Evolutionary conservation across 129 eudicot species (phyloP).

Genomic region (Flaveria linearis): DNA sequence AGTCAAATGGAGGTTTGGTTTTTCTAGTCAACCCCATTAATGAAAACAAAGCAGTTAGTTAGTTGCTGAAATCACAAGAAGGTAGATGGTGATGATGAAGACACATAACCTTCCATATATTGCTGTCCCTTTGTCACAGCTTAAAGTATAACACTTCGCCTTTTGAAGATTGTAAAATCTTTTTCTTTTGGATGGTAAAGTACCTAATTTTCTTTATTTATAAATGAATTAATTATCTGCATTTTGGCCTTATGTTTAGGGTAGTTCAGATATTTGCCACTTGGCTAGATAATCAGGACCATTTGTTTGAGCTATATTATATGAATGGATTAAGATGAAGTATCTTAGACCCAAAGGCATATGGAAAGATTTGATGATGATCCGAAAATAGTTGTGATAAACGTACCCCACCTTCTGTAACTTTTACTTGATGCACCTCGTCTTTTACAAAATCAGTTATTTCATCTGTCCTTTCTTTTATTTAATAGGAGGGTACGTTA

Average conservation of each 20-base stretch:
- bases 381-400: no score
- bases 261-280: neutral
- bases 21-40: conserved; percentile 28
- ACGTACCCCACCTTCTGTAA: no score
- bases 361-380: conserved; percentile 19
- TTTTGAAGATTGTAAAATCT: conserved; percentile 6
- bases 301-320: neutral
- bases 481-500: no score
- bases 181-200: conserved; percentile 3
- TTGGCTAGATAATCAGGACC: neutral
- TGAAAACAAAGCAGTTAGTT: conserved; percentile 32
- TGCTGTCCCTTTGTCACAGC: conserved; percentile 10
- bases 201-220: neutral
- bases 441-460: no score
- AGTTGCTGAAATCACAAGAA: conserved; percentile 41
- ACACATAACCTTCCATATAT: conserved; percentile 11
- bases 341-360: conserved; percentile 16
- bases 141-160: conserved; percentile 6
- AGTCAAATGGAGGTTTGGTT: conserved; percentile 34
- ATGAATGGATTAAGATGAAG: neutral
- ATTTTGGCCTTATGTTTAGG: neutral
- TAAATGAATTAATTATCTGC: neutral
- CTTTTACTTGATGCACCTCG: no score
- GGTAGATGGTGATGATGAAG: conserved; percentile 24
- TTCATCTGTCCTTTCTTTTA: no score